Evolutionary conservation across 2,329 filamentous ascomycete genomes (phyloP), one percentile per base, ranked within the genome.

Genomic region (Fusarium albosuccineum): DNA sequence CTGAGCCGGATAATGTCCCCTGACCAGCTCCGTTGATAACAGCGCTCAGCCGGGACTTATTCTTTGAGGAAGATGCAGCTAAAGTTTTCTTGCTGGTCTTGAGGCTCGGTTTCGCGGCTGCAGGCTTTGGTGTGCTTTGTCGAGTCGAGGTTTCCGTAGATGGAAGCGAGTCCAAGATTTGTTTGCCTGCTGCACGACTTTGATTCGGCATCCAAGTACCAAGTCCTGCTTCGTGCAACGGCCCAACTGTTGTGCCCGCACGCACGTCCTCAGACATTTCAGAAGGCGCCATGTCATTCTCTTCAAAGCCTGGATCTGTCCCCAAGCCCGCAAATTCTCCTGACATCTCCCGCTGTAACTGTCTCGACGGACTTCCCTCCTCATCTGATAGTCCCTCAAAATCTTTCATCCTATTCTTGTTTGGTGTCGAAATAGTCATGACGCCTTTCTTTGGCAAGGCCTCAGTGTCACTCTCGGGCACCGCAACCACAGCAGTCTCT

Each of bases 371-470:
- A 10, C 67, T 75, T 6, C 60, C 58, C 5, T 77, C 74, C 0
- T 77, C 75, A 30, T 75, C 76, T 1, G 76, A 76, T 0, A 75
- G 27, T 0, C 64, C 74, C 27, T 74, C 75, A 50, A 78, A 77
- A 1, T 76, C 77, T 11, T 66, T 58, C 16, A 77, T 42, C 7
- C 69, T 72, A 2, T 64, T 64, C 66, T 82, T 81, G 2, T 74
- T 70, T 2, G 80, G 80, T 2, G 76, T 80, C 2, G 75, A 76
- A 3, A 81, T 65, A 44, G 74, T 78, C 71, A 81, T 77, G 5
- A 73, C 74, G 0, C 75, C 72, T 49, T 70, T 74, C 60, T 73
- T 77, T 4, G 72, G 73, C 37, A 71, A 62, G 30, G 67, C 63
- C 59, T 73, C 51, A 9, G 66, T 59, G 1, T 72, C 63, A 1